Evolutionary conservation across 306 rosid genomes (phyloP).

Genomic region (Malus sylvestris): DNA sequence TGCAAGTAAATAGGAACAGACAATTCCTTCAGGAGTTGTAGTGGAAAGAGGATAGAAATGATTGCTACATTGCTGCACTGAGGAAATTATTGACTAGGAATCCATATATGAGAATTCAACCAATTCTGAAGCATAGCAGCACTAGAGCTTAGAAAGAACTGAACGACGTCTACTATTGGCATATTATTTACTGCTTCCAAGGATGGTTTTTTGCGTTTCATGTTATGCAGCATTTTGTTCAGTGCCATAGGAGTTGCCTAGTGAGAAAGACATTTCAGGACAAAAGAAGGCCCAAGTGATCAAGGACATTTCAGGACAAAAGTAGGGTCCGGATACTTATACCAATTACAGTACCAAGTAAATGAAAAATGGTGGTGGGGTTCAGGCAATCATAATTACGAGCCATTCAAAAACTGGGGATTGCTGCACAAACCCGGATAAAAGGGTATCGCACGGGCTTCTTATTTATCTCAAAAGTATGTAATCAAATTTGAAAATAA

Average conservation of each 20-base stretch:
- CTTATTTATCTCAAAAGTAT: background rate
- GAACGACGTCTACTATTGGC: background rate
- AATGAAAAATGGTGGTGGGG: background rate
- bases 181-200: background rate
- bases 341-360: background rate
- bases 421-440: background rate
- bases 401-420: background rate
- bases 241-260: background rate
- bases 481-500: background rate
- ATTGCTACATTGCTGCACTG: background rate
- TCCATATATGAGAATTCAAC: background rate
- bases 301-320: background rate
- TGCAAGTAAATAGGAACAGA: background rate
- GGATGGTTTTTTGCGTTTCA: background rate
- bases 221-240: background rate
- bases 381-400: background rate
- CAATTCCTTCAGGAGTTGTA: background rate
- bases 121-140: background rate
- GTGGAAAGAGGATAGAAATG: background rate
- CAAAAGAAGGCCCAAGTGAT: background rate
- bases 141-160: background rate
- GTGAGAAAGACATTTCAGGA: background rate
- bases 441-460: background rate
- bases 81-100: background rate
- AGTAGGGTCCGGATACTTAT: background rate